Evolutionary conservation across 768 basidiomycete species (phyloP).

Genomic region (Lactarius sp.): DNA sequence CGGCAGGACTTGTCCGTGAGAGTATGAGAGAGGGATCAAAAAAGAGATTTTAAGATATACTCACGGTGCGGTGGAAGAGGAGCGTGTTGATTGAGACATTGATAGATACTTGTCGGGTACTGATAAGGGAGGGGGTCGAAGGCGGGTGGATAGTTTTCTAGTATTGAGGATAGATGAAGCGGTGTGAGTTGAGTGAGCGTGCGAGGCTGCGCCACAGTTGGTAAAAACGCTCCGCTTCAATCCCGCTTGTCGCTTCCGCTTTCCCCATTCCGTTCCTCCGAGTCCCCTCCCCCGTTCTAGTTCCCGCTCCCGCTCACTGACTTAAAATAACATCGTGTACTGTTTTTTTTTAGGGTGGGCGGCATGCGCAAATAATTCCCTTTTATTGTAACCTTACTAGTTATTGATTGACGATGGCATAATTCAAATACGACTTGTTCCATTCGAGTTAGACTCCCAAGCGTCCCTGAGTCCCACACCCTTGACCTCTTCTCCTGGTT

Average conservation of each 20-base stretch:
- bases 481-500: too few relatives aligned
- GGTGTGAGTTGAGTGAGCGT: background rate
- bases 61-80: constrained; percentile 26
- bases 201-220: constrained; percentile 1
- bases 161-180: background rate
- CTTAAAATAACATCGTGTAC: too few relatives aligned
- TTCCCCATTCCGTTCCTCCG: too few relatives aligned
- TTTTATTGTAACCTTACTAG: too few relatives aligned
- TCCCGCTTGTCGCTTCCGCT: constrained; percentile 20
- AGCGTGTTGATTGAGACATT: constrained; percentile 26
- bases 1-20: constrained; percentile 16
- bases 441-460: too few relatives aligned
- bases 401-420: too few relatives aligned
- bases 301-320: too few relatives aligned
- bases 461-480: too few relatives aligned
- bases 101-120: background rate
- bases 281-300: too few relatives aligned
- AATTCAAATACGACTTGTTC: too few relatives aligned
- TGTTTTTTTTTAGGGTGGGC: too few relatives aligned
- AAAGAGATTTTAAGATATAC: background rate
- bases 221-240: constrained; percentile 25
- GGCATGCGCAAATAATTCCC: too few relatives aligned
- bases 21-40: background rate
- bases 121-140: background rate
- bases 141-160: background rate